phyloP scores from a whole-genome alignment of 169 alveolate genomes.

The Theileria luwenshuni region DNA sequence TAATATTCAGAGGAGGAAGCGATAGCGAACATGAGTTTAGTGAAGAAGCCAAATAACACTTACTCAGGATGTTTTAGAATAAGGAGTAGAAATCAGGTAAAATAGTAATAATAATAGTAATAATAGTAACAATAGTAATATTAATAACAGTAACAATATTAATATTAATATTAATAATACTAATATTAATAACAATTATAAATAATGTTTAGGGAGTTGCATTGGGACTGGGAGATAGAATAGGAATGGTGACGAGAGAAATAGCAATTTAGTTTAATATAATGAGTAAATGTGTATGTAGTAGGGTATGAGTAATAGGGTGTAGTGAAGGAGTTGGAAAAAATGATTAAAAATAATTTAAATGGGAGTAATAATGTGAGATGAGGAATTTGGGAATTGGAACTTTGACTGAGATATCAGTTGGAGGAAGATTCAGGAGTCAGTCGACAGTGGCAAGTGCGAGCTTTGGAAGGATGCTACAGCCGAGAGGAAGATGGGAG shows the following conservation, averaged over 20 bases:
- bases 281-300: background rate
- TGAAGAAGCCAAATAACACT: constrained; percentile 62
- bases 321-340: background rate
- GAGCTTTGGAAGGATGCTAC: constrained; percentile 44
- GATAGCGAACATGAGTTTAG: constrained; percentile 84
- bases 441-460: background rate
- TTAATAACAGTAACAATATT: background rate
- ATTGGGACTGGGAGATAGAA: constrained; percentile 58
- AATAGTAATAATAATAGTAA: background rate
- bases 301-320: background rate
- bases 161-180: background rate
- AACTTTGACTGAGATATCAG: no score
- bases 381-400: no score
- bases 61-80: constrained; percentile 73
- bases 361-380: background rate
- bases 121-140: background rate
- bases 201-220: no score
- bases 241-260: constrained; percentile 29
- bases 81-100: constrained; percentile 72
- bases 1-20: constrained; percentile 88
- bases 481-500: constrained; percentile 42
- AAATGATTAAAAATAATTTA: no score
- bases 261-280: constrained; percentile 26
- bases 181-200: constrained; percentile 10
- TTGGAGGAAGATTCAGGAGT: background rate